Base-by-base conservation (phyloP, 148 eudicot species). In the Arctostaphylos glauca region DNA sequence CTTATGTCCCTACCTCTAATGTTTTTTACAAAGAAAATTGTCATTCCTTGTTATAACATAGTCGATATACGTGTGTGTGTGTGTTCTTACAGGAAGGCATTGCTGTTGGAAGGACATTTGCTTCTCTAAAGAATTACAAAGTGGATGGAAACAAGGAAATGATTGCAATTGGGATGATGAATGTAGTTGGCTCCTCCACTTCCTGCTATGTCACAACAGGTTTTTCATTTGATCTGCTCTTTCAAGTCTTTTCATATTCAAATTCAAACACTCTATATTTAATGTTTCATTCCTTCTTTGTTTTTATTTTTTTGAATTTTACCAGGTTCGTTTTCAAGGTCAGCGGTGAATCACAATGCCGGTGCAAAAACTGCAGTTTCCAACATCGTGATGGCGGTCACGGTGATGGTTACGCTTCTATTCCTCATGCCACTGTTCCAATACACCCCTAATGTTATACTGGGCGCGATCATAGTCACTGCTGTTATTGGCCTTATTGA, bases 121-220 rank as follows among this genome's bases (percentile, higher is more conserved):
- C 93, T 3, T 84, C 92, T 75, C 59, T 92, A n/a, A 85, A 85
- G 78, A 90, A 88, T 80, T 92, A 92, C 73, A 88, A 92, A 62
- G 90, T 92, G 3, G 95, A 92, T 87, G 95, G 95, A 60, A 92
- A 92, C 89, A 92, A 92, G 66, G 95, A 92, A 75, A 92, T 92
- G 95, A 87, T 90, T 78, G 95, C 95, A 9, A 85, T 92, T 52
- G 95, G 95, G 19, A 62, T 89, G 4, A 86, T 91, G 91, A 92
- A 92, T 84, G 83, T 92, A 18, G 92, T 89, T 70, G 94, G 97
- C 31, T 93, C 94, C 74, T 86, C 90, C 85, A 90, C 94, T 77
- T 93, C 97, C 71, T 89, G 94, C 85, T 93, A 86, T 81, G 92
- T 91, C 19, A 92, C 91, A 46, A 90, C 95, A 50, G 94, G 91